These are phyloP conservation scores for Trichoderma sp. DNA, from an alignment of 2,329 filamentous ascomycete species.

Conservation along the genomic window DNA sequence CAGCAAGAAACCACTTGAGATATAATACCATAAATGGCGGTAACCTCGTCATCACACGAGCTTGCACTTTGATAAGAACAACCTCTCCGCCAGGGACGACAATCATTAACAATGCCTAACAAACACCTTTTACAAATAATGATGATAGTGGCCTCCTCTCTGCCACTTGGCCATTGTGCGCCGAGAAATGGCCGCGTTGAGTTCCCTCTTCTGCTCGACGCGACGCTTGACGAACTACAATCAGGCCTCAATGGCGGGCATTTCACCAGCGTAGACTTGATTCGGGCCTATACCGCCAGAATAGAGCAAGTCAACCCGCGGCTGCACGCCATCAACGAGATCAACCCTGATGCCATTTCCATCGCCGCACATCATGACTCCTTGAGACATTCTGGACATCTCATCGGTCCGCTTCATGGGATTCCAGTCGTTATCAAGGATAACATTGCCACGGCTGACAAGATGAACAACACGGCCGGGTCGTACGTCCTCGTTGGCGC, in stretches of 20 bases:
- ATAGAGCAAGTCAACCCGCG: conserved; percentile 33
- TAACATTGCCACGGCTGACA: conserved; percentile 59
- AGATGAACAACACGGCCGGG: conserved; percentile 55
- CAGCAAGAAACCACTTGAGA: background rate
- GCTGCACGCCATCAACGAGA: conserved; percentile 31
- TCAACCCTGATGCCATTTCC: conserved; percentile 36
- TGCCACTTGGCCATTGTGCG: background rate
- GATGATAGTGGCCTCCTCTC: background rate
- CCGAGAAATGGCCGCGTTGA: background rate
- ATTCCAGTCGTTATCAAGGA: conserved; percentile 63
- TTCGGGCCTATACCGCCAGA: conserved; percentile 34
- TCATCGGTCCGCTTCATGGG: conserved; percentile 52
- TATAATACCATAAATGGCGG: background rate
- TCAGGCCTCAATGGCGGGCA: conserved; percentile 23
- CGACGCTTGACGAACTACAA: conserved; percentile 24
- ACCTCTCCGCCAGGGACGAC: background rate
- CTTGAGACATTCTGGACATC: conserved; percentile 13
- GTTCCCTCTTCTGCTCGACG: background rate
- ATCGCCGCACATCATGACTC: conserved; percentile 27
- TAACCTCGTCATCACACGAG: background rate
- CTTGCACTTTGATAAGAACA: background rate
- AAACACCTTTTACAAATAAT: background rate
- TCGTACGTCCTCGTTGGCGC: conserved; percentile 58
- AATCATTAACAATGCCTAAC: background rate
- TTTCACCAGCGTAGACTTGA: conserved; percentile 38